Conservation (phyloP, 148 eudicot species). For the Fallopia convolvulus region DNA sequence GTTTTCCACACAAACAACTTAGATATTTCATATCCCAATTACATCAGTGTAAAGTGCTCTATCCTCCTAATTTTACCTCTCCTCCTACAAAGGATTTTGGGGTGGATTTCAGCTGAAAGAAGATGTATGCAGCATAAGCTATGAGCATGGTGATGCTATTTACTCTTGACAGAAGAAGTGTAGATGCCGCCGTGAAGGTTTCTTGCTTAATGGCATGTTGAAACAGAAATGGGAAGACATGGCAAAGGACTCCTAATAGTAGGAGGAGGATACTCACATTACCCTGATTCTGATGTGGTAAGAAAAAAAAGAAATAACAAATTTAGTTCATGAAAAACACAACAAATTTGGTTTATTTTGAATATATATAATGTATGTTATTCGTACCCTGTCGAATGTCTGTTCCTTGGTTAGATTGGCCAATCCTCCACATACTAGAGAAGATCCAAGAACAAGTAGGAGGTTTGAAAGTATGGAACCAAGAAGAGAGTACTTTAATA, state of each 20-base stretch:
- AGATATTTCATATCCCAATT: not conserved
- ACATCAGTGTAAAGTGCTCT: not conserved
- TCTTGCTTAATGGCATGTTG: slow-evolving; percentile 18
- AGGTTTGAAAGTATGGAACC: slow-evolving; percentile 79
- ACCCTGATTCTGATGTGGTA: slow-evolving; percentile 41
- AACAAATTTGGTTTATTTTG: not conserved
- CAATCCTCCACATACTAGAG: slow-evolving; percentile 70
- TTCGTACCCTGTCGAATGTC: slow-evolving; percentile 48
- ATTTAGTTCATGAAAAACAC: not conserved
- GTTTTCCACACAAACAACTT: not conserved
- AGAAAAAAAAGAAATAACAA: not conserved
- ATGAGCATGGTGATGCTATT: slow-evolving; percentile 58
- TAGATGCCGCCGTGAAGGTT: slow-evolving; percentile 14
- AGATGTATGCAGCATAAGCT: slow-evolving; percentile 58
- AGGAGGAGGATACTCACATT: slow-evolving; percentile 54
- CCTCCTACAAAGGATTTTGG: slow-evolving; percentile 5
- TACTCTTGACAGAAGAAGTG: slow-evolving; percentile 59
- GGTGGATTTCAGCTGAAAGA: slow-evolving; percentile 66
- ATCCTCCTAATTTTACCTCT: not conserved
- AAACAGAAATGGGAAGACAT: slow-evolving; percentile 46
- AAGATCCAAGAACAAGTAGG: slow-evolving; percentile 67
- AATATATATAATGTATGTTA: not conserved
- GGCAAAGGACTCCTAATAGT: slow-evolving; percentile 55
- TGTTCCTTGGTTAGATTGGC: slow-evolving; percentile 62
- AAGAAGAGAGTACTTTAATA: slow-evolving; percentile 70